A percentile compares a stretch with the other conserved stretches of the same genome.
These are phyloP conservation scores for Oryza glumipatula DNA, from an alignment of 176 grass and related monocot genomes.

Conservation along the genomic window DNA sequence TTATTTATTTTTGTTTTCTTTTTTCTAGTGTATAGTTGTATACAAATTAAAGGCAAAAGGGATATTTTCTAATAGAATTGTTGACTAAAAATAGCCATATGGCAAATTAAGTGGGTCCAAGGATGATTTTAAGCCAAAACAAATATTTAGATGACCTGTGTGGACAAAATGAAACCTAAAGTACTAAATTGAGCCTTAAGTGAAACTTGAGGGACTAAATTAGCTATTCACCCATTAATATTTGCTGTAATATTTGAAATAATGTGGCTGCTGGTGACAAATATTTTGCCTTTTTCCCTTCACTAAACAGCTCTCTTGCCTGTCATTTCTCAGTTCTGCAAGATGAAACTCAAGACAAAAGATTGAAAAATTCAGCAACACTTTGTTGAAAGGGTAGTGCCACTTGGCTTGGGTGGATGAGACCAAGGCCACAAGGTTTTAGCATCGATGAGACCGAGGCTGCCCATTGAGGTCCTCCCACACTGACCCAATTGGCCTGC, in stretches of 20 bases:
- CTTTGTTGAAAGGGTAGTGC: not conserved
- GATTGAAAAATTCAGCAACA: not conserved
- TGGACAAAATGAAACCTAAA: no score
- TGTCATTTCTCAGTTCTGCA: not conserved
- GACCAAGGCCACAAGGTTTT: not conserved
- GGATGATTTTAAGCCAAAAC: no score
- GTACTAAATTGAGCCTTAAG: no score
- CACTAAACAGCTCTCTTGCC: not conserved
- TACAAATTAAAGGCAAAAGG: no score
- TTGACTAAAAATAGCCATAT: no score
- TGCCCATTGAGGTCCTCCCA: not conserved
- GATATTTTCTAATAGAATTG: no score
- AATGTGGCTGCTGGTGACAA: not conserved
- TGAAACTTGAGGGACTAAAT: no score
- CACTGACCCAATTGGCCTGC: not conserved
- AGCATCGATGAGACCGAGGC: constrained; percentile 5
- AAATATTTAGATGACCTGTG: no score
- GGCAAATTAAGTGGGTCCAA: no score
- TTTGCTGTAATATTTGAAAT: not conserved
- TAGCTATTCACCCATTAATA: not conserved
- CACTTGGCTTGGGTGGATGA: not conserved
- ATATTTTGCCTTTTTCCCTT: not conserved
- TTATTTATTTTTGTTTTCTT: no score
- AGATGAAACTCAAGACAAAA: not conserved
- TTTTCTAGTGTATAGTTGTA: no score